Conservation (phyloP, 2,329 filamentous ascomycete genomes). For the Pseudocercospora ulei region DNA sequence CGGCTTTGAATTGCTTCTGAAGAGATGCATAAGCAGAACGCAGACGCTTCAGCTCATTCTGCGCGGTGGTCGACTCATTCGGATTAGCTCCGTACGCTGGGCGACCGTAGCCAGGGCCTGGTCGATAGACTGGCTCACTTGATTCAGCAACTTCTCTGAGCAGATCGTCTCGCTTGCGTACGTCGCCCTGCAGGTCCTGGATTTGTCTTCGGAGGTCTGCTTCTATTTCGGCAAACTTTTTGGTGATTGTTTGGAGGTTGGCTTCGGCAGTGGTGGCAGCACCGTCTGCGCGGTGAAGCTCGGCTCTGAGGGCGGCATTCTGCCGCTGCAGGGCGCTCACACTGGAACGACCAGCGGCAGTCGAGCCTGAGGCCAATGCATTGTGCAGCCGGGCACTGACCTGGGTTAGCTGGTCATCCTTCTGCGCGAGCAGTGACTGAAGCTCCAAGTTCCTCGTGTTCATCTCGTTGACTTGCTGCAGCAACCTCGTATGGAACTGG, state of each 20-base stretch:
- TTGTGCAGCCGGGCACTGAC: slow-evolving; percentile 14
- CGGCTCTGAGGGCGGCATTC: slow-evolving; percentile 8
- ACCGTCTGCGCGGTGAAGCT: slow-evolving; percentile 13
- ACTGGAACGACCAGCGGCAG: neutral
- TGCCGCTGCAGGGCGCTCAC: slow-evolving; percentile 9
- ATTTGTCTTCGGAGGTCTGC: slow-evolving; percentile 13
- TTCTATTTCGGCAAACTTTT: slow-evolving; percentile 12
- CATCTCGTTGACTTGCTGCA: slow-evolving; percentile 17
- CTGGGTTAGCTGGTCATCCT: slow-evolving; percentile 18
- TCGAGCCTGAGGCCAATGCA: neutral
- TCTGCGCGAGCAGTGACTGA: slow-evolving; percentile 19
- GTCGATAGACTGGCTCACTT: neutral
- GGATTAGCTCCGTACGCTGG: neutral
- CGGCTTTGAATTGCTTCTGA: slow-evolving; percentile 19
- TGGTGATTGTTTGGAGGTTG: slow-evolving; percentile 11
- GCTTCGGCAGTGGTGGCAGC: slow-evolving; percentile 10
- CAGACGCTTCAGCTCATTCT: slow-evolving; percentile 14
- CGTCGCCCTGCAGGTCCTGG: slow-evolving; percentile 3
- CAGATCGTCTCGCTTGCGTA: slow-evolving; percentile 3
- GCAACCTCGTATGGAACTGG: slow-evolving; percentile 17
- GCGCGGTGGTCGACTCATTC: slow-evolving; percentile 13
- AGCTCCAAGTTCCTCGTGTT: slow-evolving; percentile 20
- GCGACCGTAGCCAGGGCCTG: slow-evolving; percentile 7
- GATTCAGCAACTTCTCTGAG: slow-evolving; percentile 5
- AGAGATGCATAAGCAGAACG: slow-evolving; percentile 11